Conservation (phyloP, 2,329 filamentous ascomycete species). For the Dryadomyces quercus-mongolicae region DNA sequence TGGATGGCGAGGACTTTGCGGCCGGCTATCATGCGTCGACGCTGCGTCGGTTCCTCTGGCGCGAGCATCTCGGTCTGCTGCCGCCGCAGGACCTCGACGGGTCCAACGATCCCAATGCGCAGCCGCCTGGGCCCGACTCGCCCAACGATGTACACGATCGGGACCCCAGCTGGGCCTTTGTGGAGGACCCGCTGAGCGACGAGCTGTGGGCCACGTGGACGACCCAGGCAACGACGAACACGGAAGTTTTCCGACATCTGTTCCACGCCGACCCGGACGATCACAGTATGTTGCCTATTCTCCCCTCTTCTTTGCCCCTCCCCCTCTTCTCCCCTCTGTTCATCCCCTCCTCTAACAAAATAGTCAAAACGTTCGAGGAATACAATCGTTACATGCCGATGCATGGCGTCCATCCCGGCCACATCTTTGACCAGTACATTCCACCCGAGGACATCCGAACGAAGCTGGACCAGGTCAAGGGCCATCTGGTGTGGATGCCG, state of each 20-base stretch:
- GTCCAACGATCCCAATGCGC: conserved; percentile 61
- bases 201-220: conserved; percentile 61
- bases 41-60: conserved; percentile 74
- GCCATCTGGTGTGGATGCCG: conserved; percentile 94
- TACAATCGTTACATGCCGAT: conserved; percentile 70
- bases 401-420: conserved; percentile 64
- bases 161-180: conserved; percentile 51
- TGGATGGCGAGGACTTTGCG: conserved; percentile 65
- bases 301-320: background rate
- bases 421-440: conserved; percentile 72
- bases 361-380: conserved; percentile 77
- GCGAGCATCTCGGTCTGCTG: conserved; percentile 81
- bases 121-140: conserved; percentile 54
- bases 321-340: background rate
- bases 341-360: background rate
- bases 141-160: conserved; percentile 51
- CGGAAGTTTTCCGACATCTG: conserved; percentile 61
- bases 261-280: conserved; percentile 88
- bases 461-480: conserved; percentile 69
- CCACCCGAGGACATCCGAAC: conserved; percentile 59
- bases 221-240: conserved; percentile 55
- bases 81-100: conserved; percentile 58
- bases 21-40: conserved; percentile 68
- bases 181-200: conserved; percentile 59
- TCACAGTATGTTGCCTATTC: conserved; percentile 39